Evolutionary conservation across 768 basidiomycete species (phyloP).

Genomic region (Rhizopogon sp.): DNA sequence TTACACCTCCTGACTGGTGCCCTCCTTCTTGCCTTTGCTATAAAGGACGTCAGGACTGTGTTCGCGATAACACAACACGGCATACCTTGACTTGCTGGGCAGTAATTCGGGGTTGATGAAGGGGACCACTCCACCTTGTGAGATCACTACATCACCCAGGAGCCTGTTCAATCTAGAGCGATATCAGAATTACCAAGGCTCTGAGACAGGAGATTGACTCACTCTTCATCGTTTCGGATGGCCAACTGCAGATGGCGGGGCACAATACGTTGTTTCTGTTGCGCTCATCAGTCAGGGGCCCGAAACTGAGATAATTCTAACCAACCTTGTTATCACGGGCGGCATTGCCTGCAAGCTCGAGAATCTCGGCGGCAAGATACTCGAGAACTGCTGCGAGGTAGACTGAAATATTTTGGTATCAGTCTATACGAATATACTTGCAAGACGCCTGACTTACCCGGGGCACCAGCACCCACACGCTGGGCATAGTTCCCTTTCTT

Average conservation of each 20-base stretch:
- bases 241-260: conserved; percentile 91
- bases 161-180: conserved; percentile 62
- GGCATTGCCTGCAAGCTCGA: conserved; percentile 87
- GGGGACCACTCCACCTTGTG: conserved; percentile 85
- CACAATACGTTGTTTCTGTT: conserved; percentile 86
- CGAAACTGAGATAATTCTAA: background rate
- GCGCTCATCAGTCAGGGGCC: background rate
- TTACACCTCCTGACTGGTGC: conserved; percentile 27
- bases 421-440: background rate
- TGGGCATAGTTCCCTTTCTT: conserved; percentile 87
- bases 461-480: conserved; percentile 86
- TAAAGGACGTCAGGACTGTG: conserved; percentile 5
- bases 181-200: background rate
- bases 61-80: background rate
- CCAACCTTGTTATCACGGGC: conserved; percentile 35
- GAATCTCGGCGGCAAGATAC: conserved; percentile 90
- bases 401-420: conserved; percentile 35
- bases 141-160: conserved; percentile 83
- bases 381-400: conserved; percentile 90
- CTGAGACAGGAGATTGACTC: conserved; percentile 12
- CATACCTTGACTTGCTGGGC: conserved; percentile 26
- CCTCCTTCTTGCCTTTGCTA: conserved; percentile 32
- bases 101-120: conserved; percentile 47
- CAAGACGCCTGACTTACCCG: conserved; percentile 40
- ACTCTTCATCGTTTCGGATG: conserved; percentile 90